These are phyloP conservation scores for Metschnikowia cerradonensis DNA, from an alignment of 805 yeast species.

Conservation along the genomic window DNA sequence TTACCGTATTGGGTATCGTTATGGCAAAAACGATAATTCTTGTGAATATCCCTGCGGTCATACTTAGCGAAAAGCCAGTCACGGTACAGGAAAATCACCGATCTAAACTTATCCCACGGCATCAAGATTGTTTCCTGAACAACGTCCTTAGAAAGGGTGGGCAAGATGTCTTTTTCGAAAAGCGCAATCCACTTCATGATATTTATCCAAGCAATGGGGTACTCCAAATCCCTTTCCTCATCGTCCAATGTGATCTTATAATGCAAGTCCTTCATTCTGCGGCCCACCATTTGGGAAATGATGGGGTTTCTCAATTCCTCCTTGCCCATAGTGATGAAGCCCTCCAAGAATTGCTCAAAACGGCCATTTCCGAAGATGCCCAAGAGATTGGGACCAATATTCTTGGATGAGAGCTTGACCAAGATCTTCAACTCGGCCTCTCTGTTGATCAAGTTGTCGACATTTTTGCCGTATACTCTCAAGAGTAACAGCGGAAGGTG, in stretches of 20 bases:
- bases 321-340: conserved; percentile 73
- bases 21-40: conserved; percentile 76
- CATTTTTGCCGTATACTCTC: conserved; percentile 86
- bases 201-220: conserved; percentile 68
- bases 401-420: conserved; percentile 65
- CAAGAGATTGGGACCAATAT: conserved; percentile 82
- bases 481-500: conserved; percentile 60
- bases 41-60: conserved; percentile 39
- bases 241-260: conserved; percentile 63
- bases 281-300: conserved; percentile 78
- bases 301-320: conserved; percentile 71
- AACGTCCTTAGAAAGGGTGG: conserved; percentile 26
- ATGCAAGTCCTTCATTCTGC: conserved; percentile 95
- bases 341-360: conserved; percentile 86
- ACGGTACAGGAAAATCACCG: conserved; percentile 48
- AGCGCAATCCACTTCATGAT: conserved; percentile 67
- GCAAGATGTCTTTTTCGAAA: conserved; percentile 40
- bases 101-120: conserved; percentile 49
- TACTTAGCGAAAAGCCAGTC: conserved; percentile 58
- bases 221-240: conserved; percentile 46
- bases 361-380: conserved; percentile 93
- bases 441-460: conserved; percentile 80
- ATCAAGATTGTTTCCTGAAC: conserved; percentile 40
- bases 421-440: conserved; percentile 71
- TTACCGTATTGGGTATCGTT: conserved; percentile 98